Evolutionary conservation across 768 basidiomycete species (phyloP).

Genomic region (Calocybe gangraenosa): DNA sequence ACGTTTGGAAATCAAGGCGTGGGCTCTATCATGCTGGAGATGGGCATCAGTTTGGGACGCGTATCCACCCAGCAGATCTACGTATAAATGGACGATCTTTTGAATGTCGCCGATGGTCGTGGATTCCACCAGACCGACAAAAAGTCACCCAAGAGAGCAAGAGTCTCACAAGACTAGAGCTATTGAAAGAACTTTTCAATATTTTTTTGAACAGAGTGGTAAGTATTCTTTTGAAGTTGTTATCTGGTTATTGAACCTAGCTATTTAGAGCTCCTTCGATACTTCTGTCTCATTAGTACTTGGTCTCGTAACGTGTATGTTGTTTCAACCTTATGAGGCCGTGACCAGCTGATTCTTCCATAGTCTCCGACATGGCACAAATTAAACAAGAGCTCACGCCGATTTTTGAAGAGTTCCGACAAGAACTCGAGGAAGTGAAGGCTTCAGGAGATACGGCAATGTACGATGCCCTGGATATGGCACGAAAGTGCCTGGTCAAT

Average conservation of each 20-base stretch:
- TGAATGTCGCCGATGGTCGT: constrained; percentile 1
- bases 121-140: constrained; percentile 1
- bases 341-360: not conserved
- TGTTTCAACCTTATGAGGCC: not conserved
- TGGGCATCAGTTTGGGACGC: not conserved
- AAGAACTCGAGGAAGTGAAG: constrained; percentile 13
- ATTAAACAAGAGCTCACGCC: constrained; percentile 21
- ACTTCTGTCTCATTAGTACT: constrained; percentile 22
- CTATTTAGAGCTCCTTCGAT: constrained; percentile 24
- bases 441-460: constrained; percentile 23
- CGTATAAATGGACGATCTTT: not conserved
- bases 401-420: constrained; percentile 23
- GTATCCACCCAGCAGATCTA: not conserved
- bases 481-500: constrained; percentile 16
- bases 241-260: not conserved
- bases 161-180: constrained; percentile 18
- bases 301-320: constrained; percentile 24
- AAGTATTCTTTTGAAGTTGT: not conserved
- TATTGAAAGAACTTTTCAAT: constrained; percentile 24
- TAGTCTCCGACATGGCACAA: constrained; percentile 20
- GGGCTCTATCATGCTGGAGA: constrained; percentile 4
- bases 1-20: too few species aligned
- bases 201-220: constrained; percentile 25
- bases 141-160: constrained; percentile 14
- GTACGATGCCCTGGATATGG: constrained; percentile 24